phyloP scores from a whole-genome alignment of 768 basidiomycete genomes.

The Lactarius deliciosus region DNA sequence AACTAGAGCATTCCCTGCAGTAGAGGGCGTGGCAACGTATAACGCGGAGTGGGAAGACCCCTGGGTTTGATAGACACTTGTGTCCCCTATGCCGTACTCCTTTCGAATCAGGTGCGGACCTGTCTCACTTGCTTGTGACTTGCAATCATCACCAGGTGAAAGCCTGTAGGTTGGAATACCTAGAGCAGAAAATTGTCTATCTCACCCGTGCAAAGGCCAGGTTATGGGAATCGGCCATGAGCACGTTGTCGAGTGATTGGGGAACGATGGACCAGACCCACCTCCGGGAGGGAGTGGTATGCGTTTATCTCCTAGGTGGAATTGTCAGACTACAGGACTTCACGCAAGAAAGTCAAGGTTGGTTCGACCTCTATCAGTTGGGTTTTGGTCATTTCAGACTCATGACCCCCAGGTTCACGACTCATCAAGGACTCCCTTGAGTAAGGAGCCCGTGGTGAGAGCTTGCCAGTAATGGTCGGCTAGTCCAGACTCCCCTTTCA shows the following conservation, averaged over 20 bases:
- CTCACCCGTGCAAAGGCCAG: not conserved
- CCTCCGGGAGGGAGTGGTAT: not conserved
- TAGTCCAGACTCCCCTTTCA: too few relatives aligned
- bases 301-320: not conserved
- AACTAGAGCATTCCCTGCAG: not conserved
- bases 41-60: not conserved
- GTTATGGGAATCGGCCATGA: not conserved
- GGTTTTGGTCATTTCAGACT: not conserved
- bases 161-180: not conserved
- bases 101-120: not conserved
- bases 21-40: not conserved
- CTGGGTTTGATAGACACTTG: not conserved
- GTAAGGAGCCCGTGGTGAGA: too few relatives aligned
- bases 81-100: not conserved
- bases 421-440: not conserved
- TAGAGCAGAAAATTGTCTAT: not conserved
- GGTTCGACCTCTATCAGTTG: not conserved
- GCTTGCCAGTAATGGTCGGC: too few relatives aligned
- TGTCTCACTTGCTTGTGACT: not conserved
- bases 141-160: not conserved
- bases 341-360: fast-evolving
- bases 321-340: not conserved
- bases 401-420: not conserved
- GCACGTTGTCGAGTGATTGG: not conserved
- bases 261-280: fast-evolving